Conservation (phyloP, 345 rosid species). For the Eucalyptus fibrosa region DNA sequence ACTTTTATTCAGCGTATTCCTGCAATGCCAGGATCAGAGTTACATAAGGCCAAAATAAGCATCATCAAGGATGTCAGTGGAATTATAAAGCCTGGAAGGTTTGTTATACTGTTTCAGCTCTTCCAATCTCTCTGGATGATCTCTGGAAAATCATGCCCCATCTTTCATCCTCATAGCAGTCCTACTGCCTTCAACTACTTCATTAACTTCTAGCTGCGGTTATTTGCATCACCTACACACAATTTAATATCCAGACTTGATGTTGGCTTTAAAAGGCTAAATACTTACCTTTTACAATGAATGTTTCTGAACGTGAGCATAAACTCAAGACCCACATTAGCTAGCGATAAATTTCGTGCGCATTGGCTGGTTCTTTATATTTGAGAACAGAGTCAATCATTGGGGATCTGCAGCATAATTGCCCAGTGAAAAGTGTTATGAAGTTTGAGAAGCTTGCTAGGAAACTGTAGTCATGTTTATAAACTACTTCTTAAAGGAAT, state of each 20-base stretch:
- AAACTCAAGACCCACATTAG: not conserved
- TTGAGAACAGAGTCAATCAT: not conserved
- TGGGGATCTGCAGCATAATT: not conserved
- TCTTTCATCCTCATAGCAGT: not conserved
- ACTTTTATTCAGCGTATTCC: constrained; percentile 21
- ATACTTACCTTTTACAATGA: not conserved
- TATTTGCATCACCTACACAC: not conserved
- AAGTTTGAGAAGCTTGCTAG: not conserved
- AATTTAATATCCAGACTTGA: not conserved
- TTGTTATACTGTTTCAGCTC: not conserved
- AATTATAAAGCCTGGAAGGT: constrained; percentile 63
- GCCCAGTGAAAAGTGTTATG: not conserved
- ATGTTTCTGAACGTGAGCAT: not conserved
- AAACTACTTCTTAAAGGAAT: not conserved
- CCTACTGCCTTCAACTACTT: not conserved
- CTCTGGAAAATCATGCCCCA: not conserved
- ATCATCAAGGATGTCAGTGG: constrained; percentile 43
- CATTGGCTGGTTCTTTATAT: not conserved
- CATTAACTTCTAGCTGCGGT: not conserved
- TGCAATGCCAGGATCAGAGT: constrained; percentile 20
- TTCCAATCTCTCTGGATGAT: not conserved
- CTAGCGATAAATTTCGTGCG: not conserved
- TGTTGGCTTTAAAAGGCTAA: not conserved
- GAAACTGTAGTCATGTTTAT: not conserved
- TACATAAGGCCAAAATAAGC: constrained; percentile 33